Base-by-base conservation (phyloP, 148 eudicot species). In the Cornus kousa region DNA sequence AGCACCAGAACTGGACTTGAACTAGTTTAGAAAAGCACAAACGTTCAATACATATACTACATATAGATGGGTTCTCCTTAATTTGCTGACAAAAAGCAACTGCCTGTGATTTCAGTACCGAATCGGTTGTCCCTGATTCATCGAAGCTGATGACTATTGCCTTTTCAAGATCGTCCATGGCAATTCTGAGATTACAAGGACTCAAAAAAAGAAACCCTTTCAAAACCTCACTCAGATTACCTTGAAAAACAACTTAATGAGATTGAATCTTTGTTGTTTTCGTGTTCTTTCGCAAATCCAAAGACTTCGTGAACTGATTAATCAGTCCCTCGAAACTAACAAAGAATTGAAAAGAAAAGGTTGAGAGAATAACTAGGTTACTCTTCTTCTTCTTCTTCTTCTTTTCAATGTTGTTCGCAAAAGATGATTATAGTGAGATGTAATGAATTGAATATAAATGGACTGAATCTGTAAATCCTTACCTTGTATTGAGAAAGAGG, bases 1-100 rank as follows among this genome's bases (percentile, higher is more conserved):
- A 81, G 76, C 97, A 92, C 98, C 99, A 96, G 57, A 96, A 96
- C 83, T 94, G 97, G 19, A 96, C 98, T 77, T 90, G 90, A n/a
- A 88, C 90, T 33, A 89, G 32, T 33, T 85, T 87, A 11, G 86
- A 84, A 12, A 82, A 77, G 65, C 88, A 89, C 69, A 96, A 79
- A 7, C 89, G 85, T 60, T 91, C 91, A 48, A 94, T 84, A 82
- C 98, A 96, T 64, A 96, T 80, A 17, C 91, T 88, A 74, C 87
- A 92, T 73, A 96, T 88, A 6, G 89, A 87, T 20, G 83, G 86
- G 37, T 33, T 82, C 46, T 88, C 98, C 81, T 96, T 96, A 75
- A 92, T 84, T 74, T 91, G 90, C 59, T 90, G 95, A 72, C 92
- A 87, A 77, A 76, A 96, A 1, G 87, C 94, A 77, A 87, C 77